Evolutionary conservation across 768 basidiomycete species (phyloP), one percentile per base, ranked within the genome.

Genomic region (Dentipellis fragilis): DNA sequence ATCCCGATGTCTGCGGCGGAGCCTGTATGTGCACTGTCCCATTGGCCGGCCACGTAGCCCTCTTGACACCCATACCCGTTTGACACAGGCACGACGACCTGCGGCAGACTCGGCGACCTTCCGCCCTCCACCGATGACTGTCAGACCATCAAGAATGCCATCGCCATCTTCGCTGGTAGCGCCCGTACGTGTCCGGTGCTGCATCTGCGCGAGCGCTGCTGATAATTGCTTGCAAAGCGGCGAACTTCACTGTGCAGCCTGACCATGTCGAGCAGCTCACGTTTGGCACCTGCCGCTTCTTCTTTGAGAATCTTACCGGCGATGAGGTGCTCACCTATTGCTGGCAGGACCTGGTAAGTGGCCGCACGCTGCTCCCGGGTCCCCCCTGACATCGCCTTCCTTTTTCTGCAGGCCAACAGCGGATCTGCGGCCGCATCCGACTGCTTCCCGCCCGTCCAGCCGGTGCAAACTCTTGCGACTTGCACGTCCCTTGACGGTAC

Each of bases 381-480:
- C 14, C n/a, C 37, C 11, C 51, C 37, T 9, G 36, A 3, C 19
- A 4, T 38, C 14, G 34, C 16, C 37, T 51, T 49, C n/a, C 12
- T 16, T 19, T n/a, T 3, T 7, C 29, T 21, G 29, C 46, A 54
- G 54, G 46, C 34, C 19, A 39, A 54, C 6, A 16, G n/a, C 29
- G 54, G 16, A 10, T 47, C 45, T 10, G 23, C 14, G 19, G 34
- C 34, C 34, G 54, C 22, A 9, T 21, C 42, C n/a, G 39, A 17
- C 9, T 54, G 54, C 46, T 54, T 54, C 54, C 54, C 54, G 45
- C 54, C 54, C 16, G 35, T 35, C 12, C 29, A 37, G 29, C 54
- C 54, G 14, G n/a, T 54, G n/a, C 38, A 54, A 4, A 21, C 54
- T 4, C 45, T 37, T 4, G 54, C 29, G 29, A 21, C 22, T 3